Base-by-base conservation (phyloP, 2,329 filamentous ascomycete species). In the Diaporthe vexans region DNA sequence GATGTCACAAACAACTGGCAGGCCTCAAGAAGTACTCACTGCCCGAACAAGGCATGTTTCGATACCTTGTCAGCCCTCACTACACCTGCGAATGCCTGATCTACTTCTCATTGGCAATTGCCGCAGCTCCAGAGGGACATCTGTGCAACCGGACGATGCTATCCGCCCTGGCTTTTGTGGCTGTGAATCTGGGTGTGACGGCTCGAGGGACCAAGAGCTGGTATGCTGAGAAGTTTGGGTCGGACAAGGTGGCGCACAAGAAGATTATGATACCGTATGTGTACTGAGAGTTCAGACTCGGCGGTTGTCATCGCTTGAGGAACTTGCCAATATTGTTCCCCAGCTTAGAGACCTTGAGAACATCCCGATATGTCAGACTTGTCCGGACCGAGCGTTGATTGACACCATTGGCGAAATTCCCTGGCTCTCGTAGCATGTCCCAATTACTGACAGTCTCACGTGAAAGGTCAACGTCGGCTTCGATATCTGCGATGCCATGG, bases 11-110 rank as follows among this genome's bases (percentile, higher is more conserved):
- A 72, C 88, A 95, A 78, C 88, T 97, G 26, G 91, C 92, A 56
- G 88, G 89, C 52, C 84, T 97, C 75, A 90, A 91, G 81, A 96
- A 95, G 80, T 98, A 99, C 83, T 94, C 93, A 15, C 87, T 98
- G 33, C 96, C 96, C 0, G 85, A 88, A 3, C 88, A 93, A 75
- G 92, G 92, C 3, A 84, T 93, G 73, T 99, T 98, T 82, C 86
- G 86, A 58, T 86, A 88, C 73, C 83, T 97, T 29, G 84, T 98
- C 52, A 97, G 94, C 78, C 95, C 97, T 24, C 97, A 99, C 84
- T 99, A 98, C 83, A 94, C 94, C 4, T 94, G 93, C 79, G 97
- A 98, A 84, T 95, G 94, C 80, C 81, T 93, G 54, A 91, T 98
- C 74, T 98, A 99, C 81, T 81, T 95, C 26, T 89, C 93, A n/a